These are phyloP conservation scores for Pyrenochaeta sp. DNA, from an alignment of 2,329 filamentous ascomycete species.

Conservation along the genomic window DNA sequence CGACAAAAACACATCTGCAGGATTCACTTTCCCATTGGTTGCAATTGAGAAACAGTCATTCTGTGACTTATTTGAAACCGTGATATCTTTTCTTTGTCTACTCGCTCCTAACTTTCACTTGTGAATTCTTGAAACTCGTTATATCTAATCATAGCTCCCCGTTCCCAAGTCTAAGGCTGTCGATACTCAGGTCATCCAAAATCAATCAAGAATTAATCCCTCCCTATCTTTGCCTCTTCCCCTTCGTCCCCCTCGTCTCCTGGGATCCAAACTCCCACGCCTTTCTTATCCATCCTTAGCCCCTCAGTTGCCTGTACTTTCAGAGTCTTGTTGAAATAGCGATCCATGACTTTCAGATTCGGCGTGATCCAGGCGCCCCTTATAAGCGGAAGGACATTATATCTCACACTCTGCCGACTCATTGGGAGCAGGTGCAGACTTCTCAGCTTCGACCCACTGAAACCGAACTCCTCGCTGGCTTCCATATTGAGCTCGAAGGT, in stretches of 20 bases:
- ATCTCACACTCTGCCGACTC: conserved; percentile 76
- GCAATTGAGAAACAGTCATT: too few species aligned
- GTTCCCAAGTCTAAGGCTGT: too few species aligned
- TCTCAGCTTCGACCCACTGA: conserved; percentile 84
- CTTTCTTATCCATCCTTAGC: conserved; percentile 64
- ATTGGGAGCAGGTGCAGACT: conserved; percentile 83
- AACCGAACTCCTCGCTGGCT: conserved; percentile 88
- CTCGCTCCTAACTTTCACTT: too few species aligned
- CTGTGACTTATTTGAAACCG: too few species aligned
- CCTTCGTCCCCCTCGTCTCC: conserved; percentile 17
- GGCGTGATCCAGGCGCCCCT: conserved; percentile 73
- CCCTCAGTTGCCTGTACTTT: conserved; percentile 81
- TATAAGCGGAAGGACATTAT: conserved; percentile 73
- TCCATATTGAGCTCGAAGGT: conserved; percentile 95
- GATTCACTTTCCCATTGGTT: too few species aligned
- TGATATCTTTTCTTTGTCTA: too few species aligned
- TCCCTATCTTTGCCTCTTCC: neutral
- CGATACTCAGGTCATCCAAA: too few species aligned
- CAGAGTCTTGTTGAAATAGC: conserved; percentile 91
- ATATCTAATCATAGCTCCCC: too few species aligned
- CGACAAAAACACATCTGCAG: too few species aligned
- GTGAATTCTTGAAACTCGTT: too few species aligned
- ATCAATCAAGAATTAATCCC: neutral
- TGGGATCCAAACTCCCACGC: conserved; percentile 51
- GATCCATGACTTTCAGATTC: conserved; percentile 79